phyloP scores from a whole-genome alignment of 306 rosid species.

The Acmispon strigosus region DNA sequence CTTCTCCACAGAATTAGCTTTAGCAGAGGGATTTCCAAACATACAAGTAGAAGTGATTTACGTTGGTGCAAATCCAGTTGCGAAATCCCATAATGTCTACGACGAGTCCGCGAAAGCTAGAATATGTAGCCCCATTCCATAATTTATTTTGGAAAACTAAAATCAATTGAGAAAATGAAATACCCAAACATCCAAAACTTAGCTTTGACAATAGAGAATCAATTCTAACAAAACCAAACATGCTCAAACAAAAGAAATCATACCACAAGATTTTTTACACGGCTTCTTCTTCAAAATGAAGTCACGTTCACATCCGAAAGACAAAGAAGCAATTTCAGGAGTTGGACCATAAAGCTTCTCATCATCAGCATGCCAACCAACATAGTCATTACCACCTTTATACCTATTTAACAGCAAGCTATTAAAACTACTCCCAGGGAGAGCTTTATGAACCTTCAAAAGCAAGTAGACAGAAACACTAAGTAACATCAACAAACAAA shows the following conservation, averaged over 20 bases:
- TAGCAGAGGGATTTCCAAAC: no score
- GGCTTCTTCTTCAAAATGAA: constrained; percentile 72
- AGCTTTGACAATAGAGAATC: no score
- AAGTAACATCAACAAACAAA: background rate
- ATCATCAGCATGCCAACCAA: constrained; percentile 96
- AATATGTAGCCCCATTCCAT: no score
- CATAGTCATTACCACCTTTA: constrained; percentile 74
- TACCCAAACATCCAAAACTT: no score
- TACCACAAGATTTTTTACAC: constrained; percentile 46
- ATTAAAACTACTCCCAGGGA: constrained; percentile 86
- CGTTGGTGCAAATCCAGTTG: no score
- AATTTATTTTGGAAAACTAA: no score
- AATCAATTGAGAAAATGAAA: no score
- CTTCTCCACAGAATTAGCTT: no score
- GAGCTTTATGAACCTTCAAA: constrained; percentile 74
- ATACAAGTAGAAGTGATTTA: no score
- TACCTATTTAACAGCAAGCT: constrained; percentile 88
- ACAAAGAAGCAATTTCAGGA: constrained; percentile 82
- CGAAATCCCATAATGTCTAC: no score
- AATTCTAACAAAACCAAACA: no score
- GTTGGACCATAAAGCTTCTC: constrained; percentile 80
- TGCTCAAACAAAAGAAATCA: background rate
- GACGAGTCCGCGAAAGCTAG: no score
- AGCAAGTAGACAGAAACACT: background rate
- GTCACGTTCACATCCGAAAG: constrained; percentile 88